These are phyloP conservation scores for Rubroboletus satanas DNA, from an alignment of 768 basidiomycete genomes.

Conservation along the genomic window DNA sequence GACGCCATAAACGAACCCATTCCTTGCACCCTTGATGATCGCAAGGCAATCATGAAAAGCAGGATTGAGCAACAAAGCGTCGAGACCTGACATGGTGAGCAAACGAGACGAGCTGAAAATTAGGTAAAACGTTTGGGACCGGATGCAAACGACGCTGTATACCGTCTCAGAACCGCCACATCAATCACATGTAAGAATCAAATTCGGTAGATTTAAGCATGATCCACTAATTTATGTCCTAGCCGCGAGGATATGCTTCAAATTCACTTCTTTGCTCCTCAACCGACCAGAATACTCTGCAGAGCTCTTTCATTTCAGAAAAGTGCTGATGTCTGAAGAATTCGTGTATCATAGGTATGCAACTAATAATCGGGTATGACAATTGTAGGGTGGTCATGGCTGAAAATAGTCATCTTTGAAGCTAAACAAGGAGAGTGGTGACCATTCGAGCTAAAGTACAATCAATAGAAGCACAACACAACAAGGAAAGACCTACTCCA, in stretches of 20 bases:
- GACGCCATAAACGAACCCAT: conserved; percentile 86
- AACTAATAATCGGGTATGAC: not conserved
- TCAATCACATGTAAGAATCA: conserved; percentile 27
- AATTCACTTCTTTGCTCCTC: not conserved
- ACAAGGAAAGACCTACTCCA: conserved; percentile 41
- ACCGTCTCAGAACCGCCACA: not conserved
- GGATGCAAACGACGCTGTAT: not conserved
- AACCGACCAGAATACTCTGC: not conserved
- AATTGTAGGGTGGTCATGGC: not conserved
- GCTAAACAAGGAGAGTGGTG: conserved; percentile 41
- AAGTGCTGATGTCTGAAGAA: not conserved
- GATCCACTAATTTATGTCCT: not conserved
- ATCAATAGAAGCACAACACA: not conserved
- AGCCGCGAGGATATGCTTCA: not conserved
- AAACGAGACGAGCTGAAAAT: not conserved
- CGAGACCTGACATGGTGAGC: conserved; percentile 24
- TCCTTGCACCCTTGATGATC: conserved; percentile 90
- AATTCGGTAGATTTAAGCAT: not conserved
- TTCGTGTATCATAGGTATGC: not conserved
- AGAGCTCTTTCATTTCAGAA: not conserved
- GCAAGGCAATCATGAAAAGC: conserved; percentile 86
- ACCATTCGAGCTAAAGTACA: conserved; percentile 55
- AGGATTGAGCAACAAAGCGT: conserved; percentile 47
- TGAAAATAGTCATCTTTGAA: conserved; percentile 58
- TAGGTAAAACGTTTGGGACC: not conserved